Evolutionary conservation across 1,284 basidiomycete genomes (phyloP).

Genomic region (Austroboletus novae-zelandiae): DNA sequence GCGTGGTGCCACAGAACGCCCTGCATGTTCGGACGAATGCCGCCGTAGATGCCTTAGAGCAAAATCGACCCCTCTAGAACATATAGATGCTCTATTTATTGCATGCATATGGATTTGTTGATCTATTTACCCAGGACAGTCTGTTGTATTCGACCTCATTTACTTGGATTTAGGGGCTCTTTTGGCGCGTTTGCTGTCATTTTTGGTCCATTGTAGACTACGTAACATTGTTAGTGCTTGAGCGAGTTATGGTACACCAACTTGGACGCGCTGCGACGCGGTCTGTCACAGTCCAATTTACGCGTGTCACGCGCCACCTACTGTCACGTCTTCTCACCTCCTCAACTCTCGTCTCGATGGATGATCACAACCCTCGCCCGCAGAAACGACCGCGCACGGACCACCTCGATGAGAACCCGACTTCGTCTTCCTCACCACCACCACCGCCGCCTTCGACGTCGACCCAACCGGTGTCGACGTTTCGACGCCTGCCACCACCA

Average conservation of each 20-base stretch:
- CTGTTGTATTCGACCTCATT: slow-evolving; percentile 6
- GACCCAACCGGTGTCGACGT: slow-evolving; percentile 1
- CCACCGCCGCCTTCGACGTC: neutral
- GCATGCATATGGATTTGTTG: slow-evolving; percentile 1
- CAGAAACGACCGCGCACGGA: slow-evolving; percentile 27
- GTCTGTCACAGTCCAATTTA: slow-evolving; percentile 26
- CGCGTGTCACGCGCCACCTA: slow-evolving; percentile 24
- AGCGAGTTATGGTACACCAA: no score
- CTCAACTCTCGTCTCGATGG: slow-evolving; percentile 17
- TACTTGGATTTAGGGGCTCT: slow-evolving; percentile 7
- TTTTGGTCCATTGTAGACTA: neutral
- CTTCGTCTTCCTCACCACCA: neutral
- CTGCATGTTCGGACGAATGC: slow-evolving; percentile 46
- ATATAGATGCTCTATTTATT: neutral
- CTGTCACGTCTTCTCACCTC: slow-evolving; percentile 19
- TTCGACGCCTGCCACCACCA: slow-evolving; percentile 43
- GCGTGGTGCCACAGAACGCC: slow-evolving; percentile 35
- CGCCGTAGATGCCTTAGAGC: slow-evolving; percentile 40
- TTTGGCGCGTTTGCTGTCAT: neutral
- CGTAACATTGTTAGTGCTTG: no score
- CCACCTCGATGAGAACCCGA: neutral
- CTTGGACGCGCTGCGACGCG: slow-evolving; percentile 24
- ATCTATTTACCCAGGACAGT: slow-evolving; percentile 5
- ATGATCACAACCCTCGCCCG: slow-evolving; percentile 23
- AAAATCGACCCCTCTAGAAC: slow-evolving; percentile 24